Conservation (phyloP, 768 basidiomycete species). For the Lactifluus echinatus region DNA sequence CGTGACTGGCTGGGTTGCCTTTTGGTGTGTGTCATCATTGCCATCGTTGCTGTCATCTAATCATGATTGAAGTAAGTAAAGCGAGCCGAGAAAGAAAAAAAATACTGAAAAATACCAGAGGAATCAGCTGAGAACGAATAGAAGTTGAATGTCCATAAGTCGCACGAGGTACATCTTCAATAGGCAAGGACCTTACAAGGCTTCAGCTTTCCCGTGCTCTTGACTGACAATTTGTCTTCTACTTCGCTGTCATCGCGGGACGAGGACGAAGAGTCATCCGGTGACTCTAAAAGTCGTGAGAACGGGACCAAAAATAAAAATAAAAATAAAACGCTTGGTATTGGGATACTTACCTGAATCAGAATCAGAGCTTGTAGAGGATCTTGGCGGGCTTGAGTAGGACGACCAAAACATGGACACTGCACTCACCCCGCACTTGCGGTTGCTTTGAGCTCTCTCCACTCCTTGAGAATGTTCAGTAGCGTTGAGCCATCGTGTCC, state of each 20-base stretch:
- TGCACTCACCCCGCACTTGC: constrained; percentile 14
- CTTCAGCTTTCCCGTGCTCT: background rate
- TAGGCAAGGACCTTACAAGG: constrained; percentile 7
- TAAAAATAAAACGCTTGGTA: constrained; percentile 1
- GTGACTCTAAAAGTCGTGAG: constrained; percentile 15
- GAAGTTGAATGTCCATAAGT: constrained; percentile 1
- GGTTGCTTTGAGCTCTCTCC: constrained; percentile 35
- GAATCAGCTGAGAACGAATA: background rate
- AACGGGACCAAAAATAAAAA: background rate
- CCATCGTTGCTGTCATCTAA: constrained; percentile 3
- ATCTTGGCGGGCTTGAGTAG: constrained; percentile 1
- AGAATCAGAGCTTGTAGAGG: constrained; percentile 19
- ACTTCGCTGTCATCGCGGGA: constrained; percentile 10
- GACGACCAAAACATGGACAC: background rate
- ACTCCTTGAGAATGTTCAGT: constrained; percentile 57
- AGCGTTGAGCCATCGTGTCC: constrained; percentile 43
- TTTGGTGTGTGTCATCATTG: background rate
- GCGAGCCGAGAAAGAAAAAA: background rate
- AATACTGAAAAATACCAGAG: background rate
- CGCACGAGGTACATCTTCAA: background rate
- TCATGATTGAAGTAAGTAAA: background rate
- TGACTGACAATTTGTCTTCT: background rate
- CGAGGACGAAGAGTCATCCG: constrained; percentile 21
- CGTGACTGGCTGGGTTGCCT: background rate
- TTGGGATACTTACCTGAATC: constrained; percentile 12